phyloP scores from a whole-genome alignment of 352 stramenopile species.

The Phytophthora litchii region DNA sequence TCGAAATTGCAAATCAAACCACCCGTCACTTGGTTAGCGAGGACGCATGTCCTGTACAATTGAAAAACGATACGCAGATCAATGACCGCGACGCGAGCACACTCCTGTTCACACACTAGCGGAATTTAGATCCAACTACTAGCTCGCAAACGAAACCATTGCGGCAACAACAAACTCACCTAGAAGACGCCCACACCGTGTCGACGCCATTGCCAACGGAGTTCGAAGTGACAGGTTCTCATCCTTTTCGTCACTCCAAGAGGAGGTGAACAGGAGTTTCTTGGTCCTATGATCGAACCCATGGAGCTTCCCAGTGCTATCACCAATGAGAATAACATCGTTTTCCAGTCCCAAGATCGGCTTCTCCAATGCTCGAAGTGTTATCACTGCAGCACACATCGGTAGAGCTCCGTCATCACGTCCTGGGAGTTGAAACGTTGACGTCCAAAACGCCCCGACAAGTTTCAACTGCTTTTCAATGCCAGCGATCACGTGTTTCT shows the following conservation, averaged over 20 bases:
- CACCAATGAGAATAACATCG: constrained; percentile 48
- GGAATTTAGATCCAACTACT: constrained; percentile 18
- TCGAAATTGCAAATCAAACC: constrained; percentile 20
- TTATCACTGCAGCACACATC: constrained; percentile 33
- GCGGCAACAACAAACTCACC: too few species aligned
- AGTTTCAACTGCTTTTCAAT: constrained; percentile 58
- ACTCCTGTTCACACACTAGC: constrained; percentile 47
- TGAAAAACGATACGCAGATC: constrained; percentile 46
- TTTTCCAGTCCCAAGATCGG: constrained; percentile 34
- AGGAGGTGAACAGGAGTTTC: constrained; percentile 28
- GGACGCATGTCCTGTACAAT: constrained; percentile 26
- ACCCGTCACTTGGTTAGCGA: constrained; percentile 18
- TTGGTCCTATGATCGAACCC: constrained; percentile 37
- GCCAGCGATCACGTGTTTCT: constrained; percentile 31
- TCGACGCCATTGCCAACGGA: constrained; percentile 29
- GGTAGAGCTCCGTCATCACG: constrained; percentile 16
- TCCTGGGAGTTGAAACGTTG: constrained; percentile 35
- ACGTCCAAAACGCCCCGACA: constrained; percentile 55
- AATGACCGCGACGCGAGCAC: constrained; percentile 28
- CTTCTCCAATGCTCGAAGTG: constrained; percentile 30
- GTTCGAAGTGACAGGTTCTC: constrained; percentile 10
- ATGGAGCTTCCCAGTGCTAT: constrained; percentile 32
- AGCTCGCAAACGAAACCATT: neutral
- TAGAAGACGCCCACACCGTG: constrained; percentile 32
- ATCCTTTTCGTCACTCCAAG: constrained; percentile 11